Evolutionary conservation across 2,329 filamentous ascomycete species (phyloP).

Genomic region (Plenodomus biglobosus): DNA sequence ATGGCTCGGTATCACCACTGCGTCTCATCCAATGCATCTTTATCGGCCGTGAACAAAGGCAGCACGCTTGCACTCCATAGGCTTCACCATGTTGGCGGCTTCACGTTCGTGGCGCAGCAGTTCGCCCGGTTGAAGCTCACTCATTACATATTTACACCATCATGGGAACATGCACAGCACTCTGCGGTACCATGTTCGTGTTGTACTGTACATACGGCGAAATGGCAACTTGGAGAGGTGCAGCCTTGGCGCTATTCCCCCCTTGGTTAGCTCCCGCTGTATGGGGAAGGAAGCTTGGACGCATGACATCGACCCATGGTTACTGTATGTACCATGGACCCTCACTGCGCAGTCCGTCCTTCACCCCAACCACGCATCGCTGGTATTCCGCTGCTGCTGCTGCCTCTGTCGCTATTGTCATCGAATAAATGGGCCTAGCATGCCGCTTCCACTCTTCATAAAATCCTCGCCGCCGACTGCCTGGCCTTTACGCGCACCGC

Average conservation of each 20-base stretch:
- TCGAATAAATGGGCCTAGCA: slow-evolving; percentile 26
- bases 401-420: slow-evolving; percentile 13
- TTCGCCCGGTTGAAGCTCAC: too few species aligned
- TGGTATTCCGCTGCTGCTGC: too few species aligned
- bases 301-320: slow-evolving; percentile 16
- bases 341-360: slow-evolving; percentile 2
- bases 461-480: slow-evolving; percentile 17
- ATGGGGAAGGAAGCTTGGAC: slow-evolving; percentile 18
- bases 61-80: too few species aligned
- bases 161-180: too few species aligned
- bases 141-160: too few species aligned
- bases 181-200: too few species aligned
- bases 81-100: too few species aligned
- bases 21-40: too few species aligned
- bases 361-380: slow-evolving; percentile 4
- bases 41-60: too few species aligned
- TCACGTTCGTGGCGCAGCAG: neutral
- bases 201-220: neutral
- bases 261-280: slow-evolving; percentile 18
- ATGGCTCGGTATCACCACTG: too few species aligned
- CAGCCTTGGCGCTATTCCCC: slow-evolving; percentile 2
- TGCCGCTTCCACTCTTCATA: slow-evolving; percentile 15
- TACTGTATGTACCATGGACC: slow-evolving; percentile 5
- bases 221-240: neutral
- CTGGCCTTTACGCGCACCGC: slow-evolving; percentile 11